These are phyloP conservation scores for Blastocystis hominis DNA, from an alignment of 352 stramenopile genomes.

Conservation along the genomic window DNA sequence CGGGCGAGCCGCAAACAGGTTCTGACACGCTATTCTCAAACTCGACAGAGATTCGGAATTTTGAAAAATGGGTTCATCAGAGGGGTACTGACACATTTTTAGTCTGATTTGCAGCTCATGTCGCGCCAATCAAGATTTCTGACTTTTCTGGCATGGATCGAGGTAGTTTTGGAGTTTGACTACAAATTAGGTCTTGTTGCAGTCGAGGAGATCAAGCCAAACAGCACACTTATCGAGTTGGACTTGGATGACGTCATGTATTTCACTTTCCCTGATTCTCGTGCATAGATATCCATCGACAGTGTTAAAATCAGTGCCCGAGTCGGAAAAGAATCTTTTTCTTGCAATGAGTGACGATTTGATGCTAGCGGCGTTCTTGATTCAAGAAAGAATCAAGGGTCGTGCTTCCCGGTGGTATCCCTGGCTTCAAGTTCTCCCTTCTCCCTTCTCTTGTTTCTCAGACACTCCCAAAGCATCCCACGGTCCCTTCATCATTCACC, in stretches of 20 bases:
- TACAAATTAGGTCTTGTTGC: constrained; percentile 8
- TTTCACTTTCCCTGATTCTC: background rate
- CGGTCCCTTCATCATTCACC: background rate
- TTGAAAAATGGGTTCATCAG: background rate
- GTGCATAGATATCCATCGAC: background rate
- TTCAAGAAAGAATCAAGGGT: constrained; percentile 9
- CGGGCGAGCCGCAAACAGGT: background rate
- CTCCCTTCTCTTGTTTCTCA: background rate
- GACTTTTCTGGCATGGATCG: background rate
- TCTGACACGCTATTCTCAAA: background rate
- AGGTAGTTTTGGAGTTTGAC: background rate
- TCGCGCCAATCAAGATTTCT: background rate
- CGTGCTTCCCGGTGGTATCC: background rate
- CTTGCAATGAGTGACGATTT: background rate
- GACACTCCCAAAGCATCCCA: background rate
- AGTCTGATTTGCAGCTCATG: background rate
- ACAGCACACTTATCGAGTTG: background rate
- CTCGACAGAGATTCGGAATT: background rate
- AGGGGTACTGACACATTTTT: background rate
- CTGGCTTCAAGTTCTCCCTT: background rate
- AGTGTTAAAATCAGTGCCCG: background rate
- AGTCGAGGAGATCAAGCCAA: background rate
- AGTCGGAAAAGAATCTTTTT: background rate
- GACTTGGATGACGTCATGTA: constrained; percentile 13
- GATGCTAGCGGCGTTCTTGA: background rate